phyloP scores from a whole-genome alignment of 2,329 filamentous ascomycete species.

The Ophiostoma ips region DNA sequence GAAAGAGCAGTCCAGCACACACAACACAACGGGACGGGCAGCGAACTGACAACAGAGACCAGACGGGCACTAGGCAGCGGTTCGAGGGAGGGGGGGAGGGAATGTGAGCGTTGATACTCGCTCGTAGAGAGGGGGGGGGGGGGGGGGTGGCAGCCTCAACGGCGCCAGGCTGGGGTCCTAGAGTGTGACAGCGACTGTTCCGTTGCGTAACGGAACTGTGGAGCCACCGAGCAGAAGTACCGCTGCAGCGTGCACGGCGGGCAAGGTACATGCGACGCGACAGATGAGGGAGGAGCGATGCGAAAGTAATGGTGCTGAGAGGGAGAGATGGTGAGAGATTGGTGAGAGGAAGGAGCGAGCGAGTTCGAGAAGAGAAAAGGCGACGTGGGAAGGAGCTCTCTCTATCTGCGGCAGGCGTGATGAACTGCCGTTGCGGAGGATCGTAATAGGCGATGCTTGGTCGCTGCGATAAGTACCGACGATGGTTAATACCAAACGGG shows the following conservation, averaged over 20 bases:
- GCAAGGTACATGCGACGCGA: constrained; percentile 1
- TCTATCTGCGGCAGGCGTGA: too few relatives aligned
- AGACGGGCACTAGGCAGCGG: not conserved
- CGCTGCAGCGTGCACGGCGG: not conserved
- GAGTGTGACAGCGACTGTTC: constrained; percentile 2
- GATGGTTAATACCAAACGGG: too few relatives aligned
- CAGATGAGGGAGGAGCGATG: not conserved
- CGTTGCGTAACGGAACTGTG: constrained; percentile 13
- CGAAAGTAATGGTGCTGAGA: too few relatives aligned
- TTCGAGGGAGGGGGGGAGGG: too few relatives aligned
- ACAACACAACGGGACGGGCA: not conserved
- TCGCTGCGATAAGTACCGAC: too few relatives aligned
- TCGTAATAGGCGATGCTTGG: too few relatives aligned
- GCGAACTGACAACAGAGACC: not conserved
- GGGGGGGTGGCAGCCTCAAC: not conserved
- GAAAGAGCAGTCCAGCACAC: not conserved
- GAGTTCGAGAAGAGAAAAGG: too few relatives aligned
- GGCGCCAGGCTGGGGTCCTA: not conserved
- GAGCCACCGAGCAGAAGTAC: constrained; percentile 1
- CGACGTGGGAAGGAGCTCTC: too few relatives aligned
- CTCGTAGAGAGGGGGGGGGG: too few relatives aligned
- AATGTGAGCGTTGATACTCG: not conserved
- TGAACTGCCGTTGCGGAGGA: too few relatives aligned
- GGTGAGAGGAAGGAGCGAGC: too few relatives aligned
- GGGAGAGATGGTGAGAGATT: too few relatives aligned